phyloP scores from a whole-genome alignment of 352 stramenopile genomes.

The Phytophthora hybrid region DNA sequence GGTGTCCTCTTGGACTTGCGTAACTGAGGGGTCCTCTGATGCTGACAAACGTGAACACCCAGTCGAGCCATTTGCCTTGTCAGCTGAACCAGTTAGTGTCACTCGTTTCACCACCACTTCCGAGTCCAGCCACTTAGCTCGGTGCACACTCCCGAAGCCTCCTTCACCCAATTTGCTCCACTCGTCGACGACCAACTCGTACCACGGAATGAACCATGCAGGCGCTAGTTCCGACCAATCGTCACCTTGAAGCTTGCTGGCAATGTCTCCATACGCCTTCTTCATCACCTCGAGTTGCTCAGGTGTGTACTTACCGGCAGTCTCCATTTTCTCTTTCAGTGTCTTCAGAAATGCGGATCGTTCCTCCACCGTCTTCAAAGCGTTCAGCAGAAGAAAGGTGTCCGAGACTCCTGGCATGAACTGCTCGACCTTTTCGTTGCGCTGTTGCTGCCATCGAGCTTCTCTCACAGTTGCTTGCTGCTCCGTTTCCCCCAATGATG shows the following conservation, averaged over 20 bases:
- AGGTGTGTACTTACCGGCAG: background rate
- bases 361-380: background rate
- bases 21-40: too few relatives aligned
- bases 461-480: too few relatives aligned
- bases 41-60: too few relatives aligned
- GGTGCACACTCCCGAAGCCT: background rate
- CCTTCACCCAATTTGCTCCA: background rate
- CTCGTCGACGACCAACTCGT: background rate
- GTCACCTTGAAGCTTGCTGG: background rate
- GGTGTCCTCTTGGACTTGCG: background rate
- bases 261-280: background rate
- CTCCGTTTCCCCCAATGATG: background rate
- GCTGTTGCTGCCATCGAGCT: background rate
- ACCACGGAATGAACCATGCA: background rate
- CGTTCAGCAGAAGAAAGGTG: background rate
- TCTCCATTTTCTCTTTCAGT: background rate
- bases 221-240: background rate
- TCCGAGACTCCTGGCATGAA: background rate
- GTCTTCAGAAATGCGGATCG: too few relatives aligned
- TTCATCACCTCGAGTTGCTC: background rate
- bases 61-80: too few relatives aligned
- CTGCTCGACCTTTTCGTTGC: too few relatives aligned
- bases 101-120: background rate
- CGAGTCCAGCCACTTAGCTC: background rate
- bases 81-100: too few relatives aligned